These are phyloP conservation scores for Auxenochlorella pyrenoidosa DNA, from an alignment of 139 green algal genomes.

Conservation along the genomic window DNA sequence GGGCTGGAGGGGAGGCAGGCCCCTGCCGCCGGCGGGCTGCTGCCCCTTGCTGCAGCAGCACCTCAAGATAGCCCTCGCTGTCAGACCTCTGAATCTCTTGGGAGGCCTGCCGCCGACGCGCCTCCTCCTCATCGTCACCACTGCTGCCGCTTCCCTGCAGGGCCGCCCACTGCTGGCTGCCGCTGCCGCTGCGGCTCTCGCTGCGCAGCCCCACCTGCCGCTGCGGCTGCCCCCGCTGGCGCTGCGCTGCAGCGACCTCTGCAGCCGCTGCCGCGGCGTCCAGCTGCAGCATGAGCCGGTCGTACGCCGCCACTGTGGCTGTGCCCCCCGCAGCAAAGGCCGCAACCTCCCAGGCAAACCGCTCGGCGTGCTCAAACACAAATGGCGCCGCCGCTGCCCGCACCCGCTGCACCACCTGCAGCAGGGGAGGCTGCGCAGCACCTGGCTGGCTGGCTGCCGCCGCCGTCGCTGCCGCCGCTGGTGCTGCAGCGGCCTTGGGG, in stretches of 20 bases:
- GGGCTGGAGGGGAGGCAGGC: not conserved
- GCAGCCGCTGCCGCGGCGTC: not conserved
- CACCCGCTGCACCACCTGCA: not conserved
- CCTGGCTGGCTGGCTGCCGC: too few species aligned
- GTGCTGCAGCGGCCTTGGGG: not conserved
- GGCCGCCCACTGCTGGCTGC: not conserved
- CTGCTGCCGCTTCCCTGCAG: not conserved
- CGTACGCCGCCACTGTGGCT: conserved; percentile 17
- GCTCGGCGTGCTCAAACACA: conserved; percentile 35
- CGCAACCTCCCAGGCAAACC: conserved; percentile 40
- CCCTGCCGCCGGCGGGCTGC: not conserved
- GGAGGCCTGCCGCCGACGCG: not conserved
- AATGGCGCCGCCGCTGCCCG: conserved; percentile 28
- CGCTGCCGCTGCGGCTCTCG: not conserved
- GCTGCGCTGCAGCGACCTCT: not conserved
- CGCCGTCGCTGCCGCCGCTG: not conserved
- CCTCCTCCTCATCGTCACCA: not conserved
- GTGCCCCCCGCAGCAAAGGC: conserved; percentile 24
- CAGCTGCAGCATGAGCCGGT: not conserved
- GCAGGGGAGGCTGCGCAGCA: not conserved
- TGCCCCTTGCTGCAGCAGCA: conserved; percentile 22
- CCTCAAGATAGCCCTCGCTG: conserved; percentile 19
- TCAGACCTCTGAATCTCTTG: conserved; percentile 22
- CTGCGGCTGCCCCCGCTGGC: conserved; percentile 2
- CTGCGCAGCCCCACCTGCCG: not conserved